These are phyloP conservation scores for Ceratobasidium sp. DNA, from an alignment of 1,284 basidiomycete genomes.

Conservation along the genomic window DNA sequence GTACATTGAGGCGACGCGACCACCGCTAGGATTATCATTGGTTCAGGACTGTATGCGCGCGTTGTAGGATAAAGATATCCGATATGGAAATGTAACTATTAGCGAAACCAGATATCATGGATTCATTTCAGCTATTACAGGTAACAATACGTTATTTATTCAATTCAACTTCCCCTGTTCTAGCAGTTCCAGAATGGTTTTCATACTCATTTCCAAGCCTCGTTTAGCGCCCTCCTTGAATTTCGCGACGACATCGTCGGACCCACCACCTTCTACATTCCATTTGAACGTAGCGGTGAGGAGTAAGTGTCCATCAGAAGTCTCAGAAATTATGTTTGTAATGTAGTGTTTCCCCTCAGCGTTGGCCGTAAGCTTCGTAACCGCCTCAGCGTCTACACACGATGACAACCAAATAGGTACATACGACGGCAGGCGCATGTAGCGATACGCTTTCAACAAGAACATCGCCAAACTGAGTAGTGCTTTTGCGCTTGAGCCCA, in stretches of 20 bases:
- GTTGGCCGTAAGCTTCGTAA: neutral
- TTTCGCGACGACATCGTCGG: no score
- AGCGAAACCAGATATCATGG: no score
- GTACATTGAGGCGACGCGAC: no score
- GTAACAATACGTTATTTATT: no score
- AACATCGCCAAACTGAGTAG: neutral
- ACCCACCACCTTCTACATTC: no score
- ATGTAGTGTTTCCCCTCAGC: neutral
- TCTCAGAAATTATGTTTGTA: neutral
- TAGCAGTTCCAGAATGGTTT: conserved; percentile 1
- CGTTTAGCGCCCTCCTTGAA: neutral
- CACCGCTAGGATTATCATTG: no score
- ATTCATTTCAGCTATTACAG: no score
- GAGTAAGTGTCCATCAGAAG: neutral
- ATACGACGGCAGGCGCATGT: conserved; percentile 23
- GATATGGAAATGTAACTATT: no score
- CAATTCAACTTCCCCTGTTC: conserved; percentile 16
- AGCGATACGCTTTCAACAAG: conserved; percentile 22
- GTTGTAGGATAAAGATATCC: no score
- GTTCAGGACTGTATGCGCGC: no score
- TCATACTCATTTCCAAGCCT: neutral
- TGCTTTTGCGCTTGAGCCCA: conserved; percentile 19
- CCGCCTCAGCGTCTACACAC: neutral
- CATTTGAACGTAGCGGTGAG: neutral
- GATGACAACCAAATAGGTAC: neutral